Evolutionary conservation across 1,139 yeast species (phyloP), one percentile per base, ranked within the genome.

Genomic region (Hanseniaspora sp.): DNA sequence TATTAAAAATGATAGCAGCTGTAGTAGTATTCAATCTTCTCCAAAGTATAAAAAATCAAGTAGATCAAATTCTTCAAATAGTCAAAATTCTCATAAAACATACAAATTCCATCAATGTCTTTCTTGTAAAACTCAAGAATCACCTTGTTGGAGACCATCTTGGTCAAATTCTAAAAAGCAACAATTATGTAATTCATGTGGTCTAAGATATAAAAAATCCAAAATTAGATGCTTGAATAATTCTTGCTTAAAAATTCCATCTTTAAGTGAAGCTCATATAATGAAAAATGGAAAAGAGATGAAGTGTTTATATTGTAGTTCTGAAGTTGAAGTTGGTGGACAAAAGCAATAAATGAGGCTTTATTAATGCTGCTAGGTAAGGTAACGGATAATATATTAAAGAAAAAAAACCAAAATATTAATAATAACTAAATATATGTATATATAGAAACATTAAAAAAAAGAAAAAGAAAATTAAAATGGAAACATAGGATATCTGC

Each of bases 121-220:
- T 35, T 86, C 96, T 5, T 92, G 98, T 70, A 88, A 90, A 12
- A 81, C 94, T 0, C 86, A 83, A 59, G 95, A 85, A 62, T 86
- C 95, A 12, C 98, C 98, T 11, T 92, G 98, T 69, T 92, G 98
- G 98, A 79, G 98, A 66, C 98, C 98, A 1, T 83, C 95, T 7
- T 92, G 98, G 98, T 82, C 94, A 3, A 72, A 75, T 48, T 69
- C 75, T 23, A 77, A 81, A 62, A 87, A 84, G 58, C 97, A 96
- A 15, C 97, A 90, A 70, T 75, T 92, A 62, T 92, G 98, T 72
- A 92, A 92, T 67, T 86, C 96, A 1, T 92, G 98, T 71, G 98
- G 98, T 1, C 74, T 92, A 62, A 75, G 98, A 60, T 92, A 86
- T 71, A 88, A 92, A 69, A 92, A 92, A 71, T 90, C 97, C 1